Evolutionary conservation across 208 protist genomes (phyloP), one percentile per base, ranked within the genome.

Genomic region (Vickermania ingenoplastis): DNA sequence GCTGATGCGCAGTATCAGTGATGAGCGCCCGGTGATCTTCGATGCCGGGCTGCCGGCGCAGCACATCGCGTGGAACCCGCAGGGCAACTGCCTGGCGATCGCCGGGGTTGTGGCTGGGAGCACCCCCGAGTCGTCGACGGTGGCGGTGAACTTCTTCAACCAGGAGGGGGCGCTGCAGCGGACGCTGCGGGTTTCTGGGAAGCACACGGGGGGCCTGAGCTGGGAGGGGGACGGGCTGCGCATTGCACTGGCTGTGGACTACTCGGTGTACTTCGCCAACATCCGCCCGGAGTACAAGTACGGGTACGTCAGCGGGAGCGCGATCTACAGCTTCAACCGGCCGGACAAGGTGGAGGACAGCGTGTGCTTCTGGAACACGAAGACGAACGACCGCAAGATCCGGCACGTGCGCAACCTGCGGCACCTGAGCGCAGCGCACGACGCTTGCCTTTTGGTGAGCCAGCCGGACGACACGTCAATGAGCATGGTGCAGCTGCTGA

Each of bases 191-290:
- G 84, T 98, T 52, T 74, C 83, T 0, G 96, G 96, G 21, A 79
- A 67, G 28, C 72, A 73, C 30, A 92, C 97, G 26, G 77, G 78
- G 31, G 84, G 86, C 28, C 59, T 98, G 41, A 81, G 92, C 23
- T 99, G 96, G 94, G 96, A 99, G 66, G 90, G 91, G 41, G 76
- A 84, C 31, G 93, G 94, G 5, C 79, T 98, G 41, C 87, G 96
- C 52, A 75, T 99, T 3, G 94, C 92, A 57, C 71, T 98, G 27
- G 95, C 94, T 22, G 86, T 98, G 29, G 96, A 98, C 59, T 89
- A 88, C 11, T 96, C 87, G 61, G 75, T 99, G 23, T 99, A 97
- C 86, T 98, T 99, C 75, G 96, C 96, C 27, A 98, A 97, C 62
- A 91, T 99, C 21, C 88, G 96, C 3, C 91, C 92, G n/a, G 73